These are phyloP conservation scores for Ceratocystis harringtonii DNA, from an alignment of 2,329 filamentous ascomycete species.

Conservation along the genomic window DNA sequence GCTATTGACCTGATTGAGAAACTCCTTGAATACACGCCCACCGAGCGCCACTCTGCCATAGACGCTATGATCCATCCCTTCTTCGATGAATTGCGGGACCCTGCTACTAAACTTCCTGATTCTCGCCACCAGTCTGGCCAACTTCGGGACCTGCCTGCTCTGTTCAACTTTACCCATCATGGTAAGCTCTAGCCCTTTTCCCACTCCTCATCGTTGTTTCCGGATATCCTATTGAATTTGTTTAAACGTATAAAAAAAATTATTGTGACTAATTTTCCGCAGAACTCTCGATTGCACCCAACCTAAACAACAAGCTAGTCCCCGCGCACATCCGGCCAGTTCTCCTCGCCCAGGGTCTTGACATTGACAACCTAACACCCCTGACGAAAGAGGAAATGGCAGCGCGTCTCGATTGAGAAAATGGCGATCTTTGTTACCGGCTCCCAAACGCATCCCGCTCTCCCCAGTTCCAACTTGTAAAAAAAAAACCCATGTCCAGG, in stretches of 20 bases:
- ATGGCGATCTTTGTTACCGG: constrained; percentile 1
- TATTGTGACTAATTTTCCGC: constrained; percentile 20
- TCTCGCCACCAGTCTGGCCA: constrained; percentile 76
- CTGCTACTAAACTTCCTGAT: constrained; percentile 80
- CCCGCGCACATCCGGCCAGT: constrained; percentile 64
- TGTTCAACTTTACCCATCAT: constrained; percentile 90
- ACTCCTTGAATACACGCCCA: constrained; percentile 91
- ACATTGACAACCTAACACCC: constrained; percentile 87
- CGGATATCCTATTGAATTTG: constrained; percentile 2
- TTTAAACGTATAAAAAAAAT: not conserved
- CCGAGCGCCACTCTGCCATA: constrained; percentile 80
- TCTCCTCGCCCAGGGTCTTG: constrained; percentile 63
- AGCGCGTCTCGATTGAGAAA: constrained; percentile 76
- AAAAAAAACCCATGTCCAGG: not conserved
- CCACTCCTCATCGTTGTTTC: not conserved
- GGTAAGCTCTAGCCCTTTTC: constrained; percentile 43
- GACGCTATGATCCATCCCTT: constrained; percentile 98
- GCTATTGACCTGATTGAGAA: constrained; percentile 91
- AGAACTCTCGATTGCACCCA: constrained; percentile 94
- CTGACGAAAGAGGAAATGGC: constrained; percentile 94
- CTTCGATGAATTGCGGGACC: constrained; percentile 91
- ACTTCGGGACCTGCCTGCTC: constrained; percentile 63
- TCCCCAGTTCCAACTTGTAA: not conserved
- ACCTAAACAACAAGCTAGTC: constrained; percentile 76
- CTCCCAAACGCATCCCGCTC: not conserved